These are phyloP conservation scores for Rutstroemia sp. DNA, from an alignment of 2,329 filamentous ascomycete species.

Conservation along the genomic window DNA sequence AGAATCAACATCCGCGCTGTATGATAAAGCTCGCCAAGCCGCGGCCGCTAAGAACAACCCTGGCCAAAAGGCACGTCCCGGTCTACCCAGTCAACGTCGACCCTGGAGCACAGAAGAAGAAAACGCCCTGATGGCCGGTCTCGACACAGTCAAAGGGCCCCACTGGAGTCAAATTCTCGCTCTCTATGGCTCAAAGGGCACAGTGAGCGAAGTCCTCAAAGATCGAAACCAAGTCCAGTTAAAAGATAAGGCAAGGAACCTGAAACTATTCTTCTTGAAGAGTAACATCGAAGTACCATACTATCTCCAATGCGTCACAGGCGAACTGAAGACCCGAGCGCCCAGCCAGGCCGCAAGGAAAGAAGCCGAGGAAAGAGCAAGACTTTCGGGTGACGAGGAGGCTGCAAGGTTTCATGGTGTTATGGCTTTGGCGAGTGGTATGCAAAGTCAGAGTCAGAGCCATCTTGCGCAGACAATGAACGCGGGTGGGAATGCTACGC, in stretches of 20 bases:
- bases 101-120: constrained; percentile 89
- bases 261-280: constrained; percentile 89
- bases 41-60: constrained; percentile 48
- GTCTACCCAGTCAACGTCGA: constrained; percentile 51
- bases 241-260: constrained; percentile 84
- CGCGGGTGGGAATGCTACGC: constrained; percentile 1
- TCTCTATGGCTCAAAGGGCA: constrained; percentile 73
- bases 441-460: constrained; percentile 22
- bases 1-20: constrained; percentile 46
- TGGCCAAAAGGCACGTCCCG: constrained; percentile 39
- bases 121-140: constrained; percentile 78
- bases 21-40: constrained; percentile 48
- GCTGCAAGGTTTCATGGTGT: constrained; percentile 54
- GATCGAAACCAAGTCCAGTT: constrained; percentile 87
- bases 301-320: constrained; percentile 80
- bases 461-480: background rate
- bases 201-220: constrained; percentile 74
- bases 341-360: constrained; percentile 66
- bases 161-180: constrained; percentile 90
- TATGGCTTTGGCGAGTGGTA: constrained; percentile 45
- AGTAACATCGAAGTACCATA: constrained; percentile 86
- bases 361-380: constrained; percentile 57
- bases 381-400: constrained; percentile 51
- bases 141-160: constrained; percentile 82
- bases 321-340: constrained; percentile 79